Conservation (phyloP, 2,329 filamentous ascomycete species). For the Aspergillus spinulosporus region DNA sequence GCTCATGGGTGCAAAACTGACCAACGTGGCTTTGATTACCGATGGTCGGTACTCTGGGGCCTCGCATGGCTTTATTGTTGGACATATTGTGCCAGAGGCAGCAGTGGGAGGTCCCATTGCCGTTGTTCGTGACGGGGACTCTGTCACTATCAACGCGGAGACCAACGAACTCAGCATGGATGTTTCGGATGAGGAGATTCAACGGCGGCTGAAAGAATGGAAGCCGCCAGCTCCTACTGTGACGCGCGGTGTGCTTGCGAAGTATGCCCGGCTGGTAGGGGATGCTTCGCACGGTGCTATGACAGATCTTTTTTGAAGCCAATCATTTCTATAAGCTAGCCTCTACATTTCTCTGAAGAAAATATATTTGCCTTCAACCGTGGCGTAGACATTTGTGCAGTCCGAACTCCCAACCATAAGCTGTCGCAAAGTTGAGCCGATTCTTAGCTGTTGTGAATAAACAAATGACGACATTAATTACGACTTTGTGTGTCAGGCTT, state of each 20-base stretch:
- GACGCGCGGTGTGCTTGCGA: constrained; percentile 80
- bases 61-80: constrained; percentile 88
- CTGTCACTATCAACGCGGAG: constrained; percentile 82
- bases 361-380: too few species aligned
- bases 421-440: too few species aligned
- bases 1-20: constrained; percentile 88
- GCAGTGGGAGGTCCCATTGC: constrained; percentile 86
- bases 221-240: constrained; percentile 69
- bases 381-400: too few species aligned
- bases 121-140: constrained; percentile 75
- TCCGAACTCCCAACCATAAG: too few species aligned
- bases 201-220: constrained; percentile 65
- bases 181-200: constrained; percentile 70
- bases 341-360: too few species aligned
- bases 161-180: constrained; percentile 71
- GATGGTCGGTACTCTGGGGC: constrained; percentile 89
- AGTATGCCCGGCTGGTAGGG: constrained; percentile 83
- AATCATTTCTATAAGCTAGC: neutral
- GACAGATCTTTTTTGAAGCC: constrained; percentile 67
- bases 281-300: constrained; percentile 91
- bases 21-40: constrained; percentile 85
- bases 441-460: neutral
- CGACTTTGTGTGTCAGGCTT: neutral
- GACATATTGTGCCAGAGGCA: constrained; percentile 88
- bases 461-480: constrained; percentile 8